Evolutionary conservation across 371 early-diverging fungal species (phyloP), one percentile per base, ranked within the genome.

Genomic region (Sanchytrium tribonematis): DNA sequence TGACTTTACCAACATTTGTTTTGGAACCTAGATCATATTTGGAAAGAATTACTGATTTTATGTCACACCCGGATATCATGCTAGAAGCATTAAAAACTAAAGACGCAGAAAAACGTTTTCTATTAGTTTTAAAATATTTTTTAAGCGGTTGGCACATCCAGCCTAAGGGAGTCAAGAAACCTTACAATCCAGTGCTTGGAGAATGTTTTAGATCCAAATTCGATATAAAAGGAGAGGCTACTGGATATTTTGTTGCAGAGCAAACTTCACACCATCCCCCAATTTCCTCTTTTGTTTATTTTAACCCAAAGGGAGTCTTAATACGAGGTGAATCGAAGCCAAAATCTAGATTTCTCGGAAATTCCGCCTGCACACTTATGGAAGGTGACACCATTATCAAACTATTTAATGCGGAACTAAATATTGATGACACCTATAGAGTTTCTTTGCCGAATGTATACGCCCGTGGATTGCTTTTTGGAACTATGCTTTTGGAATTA

Each of bases 251-350:
- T 76, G 80, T 93, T 30, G 85, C 89, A 30, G 97, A 96, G 75
- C 97, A 96, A 76, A 90, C 91, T 17, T 89, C 90, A n/a, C 97
- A 96, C 76, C 97, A 94, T 74, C 97, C 97, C 30, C 97, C 97
- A 1, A 82, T 88, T 29, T 87, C 92, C 1, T 86, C 89, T 66
- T 91, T 84, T 77, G 85, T 84, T 72, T 91, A 87, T 77, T 81
- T 84, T 68, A 84, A 77, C 71, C 95, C 95, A 0, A 84, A 90
- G 74, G 81, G 85, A 68, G 76, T 94, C 29, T 75, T 80, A 29
- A 86, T 94, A 30, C 70, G 80, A 22, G 97, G 97, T 31, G 90
- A 93, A 68, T 69, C 91, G 67, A 74, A 81, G 70, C 96, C 96
- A 31, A 89, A 86, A 73, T 85, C 89, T 28, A 86, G 85, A 69